Base-by-base conservation (phyloP, 2,329 filamentous ascomycete species). In the Helotiales sp. region DNA sequence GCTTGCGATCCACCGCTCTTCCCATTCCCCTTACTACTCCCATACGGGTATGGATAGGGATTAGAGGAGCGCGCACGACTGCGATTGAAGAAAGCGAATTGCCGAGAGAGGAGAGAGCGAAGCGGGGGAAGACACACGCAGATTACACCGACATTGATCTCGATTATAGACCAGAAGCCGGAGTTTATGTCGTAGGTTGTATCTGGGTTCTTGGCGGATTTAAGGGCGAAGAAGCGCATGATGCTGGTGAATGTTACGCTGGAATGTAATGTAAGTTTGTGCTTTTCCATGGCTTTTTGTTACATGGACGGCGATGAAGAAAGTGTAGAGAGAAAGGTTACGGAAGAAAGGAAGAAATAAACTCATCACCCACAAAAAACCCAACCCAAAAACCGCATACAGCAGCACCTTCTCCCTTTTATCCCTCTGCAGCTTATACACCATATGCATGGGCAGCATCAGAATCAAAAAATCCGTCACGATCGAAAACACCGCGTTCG, bases 381-480 rank as follows among this genome's bases (percentile, higher is more conserved):
- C 81, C 67, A 78, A 69, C 20, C 76, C 79, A 76, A 78, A 78
- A 63, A 76, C 78, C 65, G 49, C 74, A 72, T 73, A 78, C 30
- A 89, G 79, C 0, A 83, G 85, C 15, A 85, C 73, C 62, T 86
- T 85, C 64, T 86, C 68, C 30, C 64, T 40, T 47, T 22, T 61
- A 24, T 62, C 57, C 34, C 68, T 65, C 52, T 69, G 68, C 45
- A 69, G 40, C 40, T 67, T 69, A 32, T 69, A 67, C 7, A 69
- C 65, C 68, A 69, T 67, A 47, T 68, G 63, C 59, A 70, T 66
- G 0, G 68, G 68, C 58, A 70, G 32, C 40, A 68, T 55, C 30
- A 70, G 32, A 26, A 69, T 70, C 28, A 66, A 13, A 8, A 70
- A 34, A 59, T 70, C 68, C 7, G 68, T 70, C 43, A 60, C 52